Percentiles rank a stretch among this genome's conserved stretches.
Conservation (phyloP, 345 rosid species). For the Theobroma cacao region DNA sequence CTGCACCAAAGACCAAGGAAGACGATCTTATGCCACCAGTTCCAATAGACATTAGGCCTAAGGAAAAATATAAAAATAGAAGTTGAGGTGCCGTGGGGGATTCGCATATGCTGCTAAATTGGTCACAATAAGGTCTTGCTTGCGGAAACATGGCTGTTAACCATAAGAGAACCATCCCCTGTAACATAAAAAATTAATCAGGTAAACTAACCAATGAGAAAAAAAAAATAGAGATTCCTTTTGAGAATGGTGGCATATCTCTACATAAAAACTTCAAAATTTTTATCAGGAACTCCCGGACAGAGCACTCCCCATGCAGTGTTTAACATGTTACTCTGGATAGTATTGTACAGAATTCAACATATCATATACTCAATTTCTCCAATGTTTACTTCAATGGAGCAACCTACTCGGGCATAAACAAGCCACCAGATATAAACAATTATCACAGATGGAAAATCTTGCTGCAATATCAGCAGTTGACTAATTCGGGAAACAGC, state of each 20-base stretch:
- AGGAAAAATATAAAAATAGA: conserved; percentile 35
- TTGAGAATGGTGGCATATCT: not conserved
- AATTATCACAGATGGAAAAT: no score
- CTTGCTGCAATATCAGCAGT: no score
- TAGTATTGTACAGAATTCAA: not conserved
- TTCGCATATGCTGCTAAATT: conserved; percentile 17
- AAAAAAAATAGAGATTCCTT: not conserved
- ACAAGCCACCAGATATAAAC: not conserved
- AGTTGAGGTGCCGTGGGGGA: conserved; percentile 27
- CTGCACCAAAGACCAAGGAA: conserved; percentile 58
- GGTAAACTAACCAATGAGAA: not conserved
- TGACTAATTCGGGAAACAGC: no score
- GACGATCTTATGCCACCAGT: conserved; percentile 62
- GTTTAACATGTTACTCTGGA: not conserved
- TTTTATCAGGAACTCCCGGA: not conserved
- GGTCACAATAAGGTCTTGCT: conserved; percentile 33
- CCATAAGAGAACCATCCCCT: conserved; percentile 49
- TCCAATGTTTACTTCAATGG: not conserved
- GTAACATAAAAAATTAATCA: not conserved
- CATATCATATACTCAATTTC: not conserved
- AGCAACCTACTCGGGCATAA: not conserved
- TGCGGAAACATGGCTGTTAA: conserved; percentile 31
- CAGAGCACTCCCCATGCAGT: not conserved
- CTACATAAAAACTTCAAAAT: not conserved
- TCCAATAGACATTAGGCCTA: conserved; percentile 48